Base-by-base conservation (phyloP, 257 asterid genomes). In the Verbena officinalis region DNA sequence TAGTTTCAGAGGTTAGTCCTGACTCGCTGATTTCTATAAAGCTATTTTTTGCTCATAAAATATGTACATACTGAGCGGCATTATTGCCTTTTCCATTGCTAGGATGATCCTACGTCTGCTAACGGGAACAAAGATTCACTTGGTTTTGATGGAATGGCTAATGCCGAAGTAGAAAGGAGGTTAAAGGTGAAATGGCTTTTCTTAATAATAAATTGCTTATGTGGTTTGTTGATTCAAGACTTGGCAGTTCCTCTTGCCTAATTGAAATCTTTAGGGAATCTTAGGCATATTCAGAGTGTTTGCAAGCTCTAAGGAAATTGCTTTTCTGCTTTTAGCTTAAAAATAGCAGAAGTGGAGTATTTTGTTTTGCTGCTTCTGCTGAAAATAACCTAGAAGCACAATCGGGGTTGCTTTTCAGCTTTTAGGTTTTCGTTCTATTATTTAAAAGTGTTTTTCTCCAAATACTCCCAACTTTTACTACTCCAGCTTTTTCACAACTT, bases 1-100 rank as follows among this genome's bases (percentile, higher is more conserved):
- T 91, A 84, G 72, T 78, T 69, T 73, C 94, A 23, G 96, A 88
- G 98, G 98, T 87, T 27, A 59, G 84, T 82, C 36, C 55, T 30
- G 17, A 23, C 24, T 19, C 30, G 24, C 19, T 42, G 17, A 3
- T 13, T 27, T 27, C 40, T 9, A 36, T 9, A 36, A 36, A n/a
- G 13, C 45, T 15, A 17, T 14, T 12, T 64, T 22, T 23, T 4
- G 12, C 58, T 51, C 19, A 22, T 12, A 38, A 22, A 36, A 27
- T n/a, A 34, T 7, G 54, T 22, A 43, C 30, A 62, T 40, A 50
- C 51, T 68, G 11, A 36, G 40, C 40, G 8, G 40, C 40, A 9
- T 5, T 9, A 1, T 36, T 36, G 45, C 51, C 49, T 20, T 59
- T 42, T 69, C 65, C 22, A 39, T 65, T 76, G 74, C 54, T 63